Evolutionary conservation across 2,329 filamentous ascomycete genomes (phyloP).

Genomic region (Apiospora aurea): DNA sequence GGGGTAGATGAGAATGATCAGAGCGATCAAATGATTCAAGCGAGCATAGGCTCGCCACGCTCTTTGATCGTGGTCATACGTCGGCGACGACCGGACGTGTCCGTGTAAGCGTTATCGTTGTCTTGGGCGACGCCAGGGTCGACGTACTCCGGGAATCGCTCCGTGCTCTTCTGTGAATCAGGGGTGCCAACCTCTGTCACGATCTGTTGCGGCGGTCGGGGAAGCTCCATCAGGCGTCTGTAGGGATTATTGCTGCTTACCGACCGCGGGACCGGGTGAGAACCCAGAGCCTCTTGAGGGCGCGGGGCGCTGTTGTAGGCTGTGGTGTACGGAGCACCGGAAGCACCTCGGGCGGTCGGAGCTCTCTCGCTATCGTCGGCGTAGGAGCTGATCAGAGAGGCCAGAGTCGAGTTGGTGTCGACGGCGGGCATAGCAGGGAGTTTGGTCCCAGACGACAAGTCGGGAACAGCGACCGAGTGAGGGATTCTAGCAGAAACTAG

Average conservation of each 20-base stretch:
- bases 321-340: background rate
- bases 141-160: background rate
- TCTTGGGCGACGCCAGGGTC: background rate
- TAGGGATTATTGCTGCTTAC: background rate
- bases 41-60: constrained; percentile 19
- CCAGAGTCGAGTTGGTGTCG: constrained; percentile 13
- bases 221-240: background rate
- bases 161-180: constrained; percentile 25
- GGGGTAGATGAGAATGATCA: background rate
- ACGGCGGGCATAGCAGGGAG: background rate
- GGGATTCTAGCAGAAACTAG: background rate
- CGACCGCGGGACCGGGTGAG: constrained; percentile 3
- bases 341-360: background rate
- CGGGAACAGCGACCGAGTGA: constrained; percentile 10
- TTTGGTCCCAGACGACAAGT: constrained; percentile 11
- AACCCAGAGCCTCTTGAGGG: constrained; percentile 11
- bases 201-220: background rate
- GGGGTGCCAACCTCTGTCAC: constrained; percentile 24
- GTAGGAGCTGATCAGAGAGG: constrained; percentile 22
- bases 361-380: background rate
- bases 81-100: too few relatives aligned
- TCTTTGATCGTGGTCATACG: constrained; percentile 26
- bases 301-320: background rate
- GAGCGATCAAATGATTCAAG: background rate
- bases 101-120: background rate